phyloP scores from a whole-genome alignment of 225 moss, liverwort and hornwort species.

The Polytrichum formosum region DNA sequence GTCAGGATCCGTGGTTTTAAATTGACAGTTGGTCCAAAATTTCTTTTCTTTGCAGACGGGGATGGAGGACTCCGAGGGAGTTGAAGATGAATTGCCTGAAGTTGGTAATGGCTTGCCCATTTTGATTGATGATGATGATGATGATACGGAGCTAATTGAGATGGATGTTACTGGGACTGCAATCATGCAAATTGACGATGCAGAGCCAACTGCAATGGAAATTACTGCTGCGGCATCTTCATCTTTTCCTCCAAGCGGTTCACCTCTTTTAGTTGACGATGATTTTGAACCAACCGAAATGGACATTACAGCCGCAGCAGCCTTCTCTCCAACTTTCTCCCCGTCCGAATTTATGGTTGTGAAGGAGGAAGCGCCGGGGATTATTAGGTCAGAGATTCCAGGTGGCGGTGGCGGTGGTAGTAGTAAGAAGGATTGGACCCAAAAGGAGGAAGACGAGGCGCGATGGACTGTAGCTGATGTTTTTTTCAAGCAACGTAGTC shows the following conservation, averaged over 20 bases:
- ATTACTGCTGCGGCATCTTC: constrained; percentile 12
- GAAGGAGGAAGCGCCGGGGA: constrained; percentile 4
- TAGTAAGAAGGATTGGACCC: constrained; percentile 16
- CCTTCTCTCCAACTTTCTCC: background rate
- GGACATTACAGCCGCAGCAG: constrained; percentile 20
- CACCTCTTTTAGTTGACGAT: background rate
- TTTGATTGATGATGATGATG: background rate
- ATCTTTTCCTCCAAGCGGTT: too few relatives aligned
- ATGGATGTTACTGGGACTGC: constrained; percentile 23
- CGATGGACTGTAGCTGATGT: constrained; percentile 52
- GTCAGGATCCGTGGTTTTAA: too few relatives aligned
- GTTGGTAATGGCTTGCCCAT: constrained; percentile 7
- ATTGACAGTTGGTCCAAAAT: too few relatives aligned
- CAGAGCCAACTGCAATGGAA: constrained; percentile 24
- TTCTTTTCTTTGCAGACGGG: background rate
- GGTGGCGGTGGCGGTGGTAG: constrained; percentile 7
- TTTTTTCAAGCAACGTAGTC: constrained; percentile 47
- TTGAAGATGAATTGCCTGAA: constrained; percentile 20
- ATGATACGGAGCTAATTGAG: constrained; percentile 17
- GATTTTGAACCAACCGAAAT: constrained; percentile 15
- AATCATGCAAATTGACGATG: constrained; percentile 1
- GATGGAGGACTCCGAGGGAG: constrained; percentile 14
- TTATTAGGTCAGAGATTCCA: background rate
- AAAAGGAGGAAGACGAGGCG: constrained; percentile 39
- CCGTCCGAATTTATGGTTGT: constrained; percentile 8